Evolutionary conservation across 306 rosid species (phyloP).

Genomic region (Crataegus laevigata): DNA sequence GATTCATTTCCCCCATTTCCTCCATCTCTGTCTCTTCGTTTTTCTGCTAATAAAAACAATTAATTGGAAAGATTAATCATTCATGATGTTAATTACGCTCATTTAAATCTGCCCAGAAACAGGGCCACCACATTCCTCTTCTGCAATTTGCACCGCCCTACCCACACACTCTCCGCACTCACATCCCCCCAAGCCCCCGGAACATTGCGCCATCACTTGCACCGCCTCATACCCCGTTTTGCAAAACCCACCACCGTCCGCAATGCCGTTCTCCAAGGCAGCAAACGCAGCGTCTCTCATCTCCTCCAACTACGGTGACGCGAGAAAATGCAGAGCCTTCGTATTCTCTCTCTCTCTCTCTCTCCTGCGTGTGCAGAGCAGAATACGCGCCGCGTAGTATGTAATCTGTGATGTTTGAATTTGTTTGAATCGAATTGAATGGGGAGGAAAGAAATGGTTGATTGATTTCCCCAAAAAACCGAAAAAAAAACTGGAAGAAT

Average conservation of each 20-base stretch:
- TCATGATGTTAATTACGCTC: no score
- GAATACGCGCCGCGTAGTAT: background rate
- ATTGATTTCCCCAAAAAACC: background rate
- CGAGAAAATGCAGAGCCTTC: background rate
- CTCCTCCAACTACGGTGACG: conserved; percentile 16
- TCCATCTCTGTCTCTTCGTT: background rate
- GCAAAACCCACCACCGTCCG: conserved; percentile 30
- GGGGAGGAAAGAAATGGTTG: background rate
- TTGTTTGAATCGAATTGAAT: background rate
- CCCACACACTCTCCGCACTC: conserved; percentile 54
- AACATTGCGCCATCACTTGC: conserved; percentile 62
- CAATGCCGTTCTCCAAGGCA: conserved; percentile 29
- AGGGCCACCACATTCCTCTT: conserved; percentile 38
- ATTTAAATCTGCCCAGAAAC: conserved; percentile 33
- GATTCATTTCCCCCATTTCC: conserved; percentile 4
- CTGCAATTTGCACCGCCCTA: conserved; percentile 40
- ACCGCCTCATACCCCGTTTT: conserved; percentile 20
- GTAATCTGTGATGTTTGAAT: background rate
- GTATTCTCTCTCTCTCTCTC: background rate
- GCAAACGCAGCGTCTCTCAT: conserved; percentile 41
- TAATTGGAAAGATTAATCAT: background rate
- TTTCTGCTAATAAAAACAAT: conserved; percentile 7
- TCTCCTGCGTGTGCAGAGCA: background rate
- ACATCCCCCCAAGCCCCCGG: conserved; percentile 36
- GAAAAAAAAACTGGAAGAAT: background rate